Evolutionary conservation across 2,329 filamentous ascomycete genomes (phyloP).

Genomic region (Leptographium galeiforme): DNA sequence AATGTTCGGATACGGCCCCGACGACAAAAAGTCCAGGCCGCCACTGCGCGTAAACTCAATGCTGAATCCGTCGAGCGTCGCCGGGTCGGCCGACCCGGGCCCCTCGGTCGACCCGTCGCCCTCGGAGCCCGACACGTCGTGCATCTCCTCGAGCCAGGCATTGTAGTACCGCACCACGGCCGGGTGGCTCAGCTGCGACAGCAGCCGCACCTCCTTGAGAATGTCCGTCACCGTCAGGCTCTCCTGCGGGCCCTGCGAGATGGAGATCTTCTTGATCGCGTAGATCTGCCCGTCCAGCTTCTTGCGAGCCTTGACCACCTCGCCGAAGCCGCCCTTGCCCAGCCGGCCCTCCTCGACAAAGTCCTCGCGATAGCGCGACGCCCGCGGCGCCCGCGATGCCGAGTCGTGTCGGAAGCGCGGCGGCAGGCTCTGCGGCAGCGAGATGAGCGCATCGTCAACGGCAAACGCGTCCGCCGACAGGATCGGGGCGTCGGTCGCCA

Average conservation of each 20-base stretch:
- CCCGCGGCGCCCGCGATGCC: conserved; percentile 33
- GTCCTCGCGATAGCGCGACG: conserved; percentile 74
- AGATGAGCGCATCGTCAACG: conserved; percentile 27
- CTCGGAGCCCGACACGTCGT: conserved; percentile 39
- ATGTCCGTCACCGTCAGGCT: conserved; percentile 78
- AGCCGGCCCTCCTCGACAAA: conserved; percentile 82
- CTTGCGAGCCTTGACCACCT: conserved; percentile 90
- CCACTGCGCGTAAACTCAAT: conserved; percentile 57
- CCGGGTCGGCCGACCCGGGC: conserved; percentile 5
- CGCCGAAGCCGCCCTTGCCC: conserved; percentile 88
- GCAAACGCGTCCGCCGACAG: conserved; percentile 31
- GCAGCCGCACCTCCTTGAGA: conserved; percentile 69
- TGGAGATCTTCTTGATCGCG: conserved; percentile 92
- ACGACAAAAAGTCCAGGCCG: conserved; percentile 88
- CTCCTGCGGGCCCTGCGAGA: conserved; percentile 65
- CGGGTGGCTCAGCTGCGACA: conserved; percentile 89
- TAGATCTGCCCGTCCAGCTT: conserved; percentile 90
- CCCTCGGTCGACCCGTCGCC: conserved; percentile 12
- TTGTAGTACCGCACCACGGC: conserved; percentile 81
- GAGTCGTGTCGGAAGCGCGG: conserved; percentile 49
- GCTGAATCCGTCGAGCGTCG: conserved; percentile 18
- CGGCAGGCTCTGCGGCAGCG: conserved; percentile 21
- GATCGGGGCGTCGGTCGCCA: conserved; percentile 51
- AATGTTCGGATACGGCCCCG: conserved; percentile 61
- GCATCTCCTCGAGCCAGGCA: conserved; percentile 75